Evolutionary conservation across 2,329 filamentous ascomycete genomes (phyloP).

Genomic region (Fusarium bulbicola): DNA sequence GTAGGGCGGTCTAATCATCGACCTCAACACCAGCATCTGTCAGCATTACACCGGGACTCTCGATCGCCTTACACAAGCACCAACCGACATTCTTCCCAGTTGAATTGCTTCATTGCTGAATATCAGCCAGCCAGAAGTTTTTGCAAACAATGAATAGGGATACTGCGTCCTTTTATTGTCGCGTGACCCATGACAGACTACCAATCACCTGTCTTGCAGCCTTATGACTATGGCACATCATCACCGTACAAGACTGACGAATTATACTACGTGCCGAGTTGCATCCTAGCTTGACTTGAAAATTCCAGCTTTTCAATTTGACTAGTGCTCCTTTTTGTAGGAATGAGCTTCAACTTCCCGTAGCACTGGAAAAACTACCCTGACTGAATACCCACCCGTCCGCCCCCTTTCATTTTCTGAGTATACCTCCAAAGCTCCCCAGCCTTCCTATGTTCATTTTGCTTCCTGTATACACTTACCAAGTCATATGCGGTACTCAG

Average conservation of each 20-base stretch:
- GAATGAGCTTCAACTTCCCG: fast-evolving
- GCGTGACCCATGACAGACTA: too few relatives aligned
- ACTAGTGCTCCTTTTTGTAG: fast-evolving
- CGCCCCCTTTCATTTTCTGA: fast-evolving
- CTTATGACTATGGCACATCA: too few relatives aligned
- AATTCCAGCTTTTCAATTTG: too few relatives aligned
- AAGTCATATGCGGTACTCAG: fast-evolving
- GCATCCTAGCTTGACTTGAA: too few relatives aligned
- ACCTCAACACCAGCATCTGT: neutral
- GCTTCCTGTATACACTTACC: fast-evolving
- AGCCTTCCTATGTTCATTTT: neutral
- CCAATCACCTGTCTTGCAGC: too few relatives aligned
- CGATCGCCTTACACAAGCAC: fast-evolving
- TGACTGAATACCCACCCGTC: fast-evolving
- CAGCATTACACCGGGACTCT: neutral
- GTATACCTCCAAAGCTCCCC: neutral
- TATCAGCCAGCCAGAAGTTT: fast-evolving
- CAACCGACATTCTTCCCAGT: fast-evolving
- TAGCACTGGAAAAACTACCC: fast-evolving
- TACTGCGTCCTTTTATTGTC: too few relatives aligned
- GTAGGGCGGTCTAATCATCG: neutral
- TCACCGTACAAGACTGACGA: too few relatives aligned
- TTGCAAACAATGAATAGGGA: too few relatives aligned
- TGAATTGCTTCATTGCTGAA: neutral
- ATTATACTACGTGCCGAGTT: too few relatives aligned